A percentile compares a stretch with the other conserved stretches of the same genome.
These are phyloP conservation scores for Syncephalastrum sp. DNA, from an alignment of 371 early-diverging fungal genomes.

Conservation along the genomic window DNA sequence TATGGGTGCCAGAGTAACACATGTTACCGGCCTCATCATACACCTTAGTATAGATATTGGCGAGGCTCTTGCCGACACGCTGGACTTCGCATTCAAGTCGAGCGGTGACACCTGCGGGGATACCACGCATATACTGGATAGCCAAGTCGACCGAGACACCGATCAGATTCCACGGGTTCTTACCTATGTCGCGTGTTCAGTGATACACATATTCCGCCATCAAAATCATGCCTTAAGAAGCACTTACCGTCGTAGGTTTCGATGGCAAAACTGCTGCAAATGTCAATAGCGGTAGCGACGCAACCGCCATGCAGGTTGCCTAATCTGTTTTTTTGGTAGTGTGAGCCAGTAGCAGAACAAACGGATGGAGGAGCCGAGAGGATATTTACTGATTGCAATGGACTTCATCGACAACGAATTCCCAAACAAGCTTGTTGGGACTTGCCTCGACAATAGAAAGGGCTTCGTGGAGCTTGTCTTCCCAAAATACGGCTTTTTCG, in stretches of 20 bases:
- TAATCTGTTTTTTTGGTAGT: conserved; percentile 9
- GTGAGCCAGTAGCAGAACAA: no score
- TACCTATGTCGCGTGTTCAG: conserved; percentile 12
- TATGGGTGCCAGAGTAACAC: conserved; percentile 42
- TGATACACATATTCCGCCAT: background rate
- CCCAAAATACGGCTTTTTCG: conserved; percentile 17
- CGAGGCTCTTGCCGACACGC: conserved; percentile 33
- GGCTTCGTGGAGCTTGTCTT: conserved; percentile 9
- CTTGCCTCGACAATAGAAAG: conserved; percentile 19
- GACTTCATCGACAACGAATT: conserved; percentile 26
- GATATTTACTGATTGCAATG: conserved; percentile 37
- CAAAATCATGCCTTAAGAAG: no score
- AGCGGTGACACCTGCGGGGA: conserved; percentile 24
- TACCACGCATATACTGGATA: conserved; percentile 31
- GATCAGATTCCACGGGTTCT: conserved; percentile 23
- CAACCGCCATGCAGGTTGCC: conserved; percentile 46
- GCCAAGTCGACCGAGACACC: conserved; percentile 43
- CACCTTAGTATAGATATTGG: conserved; percentile 36
- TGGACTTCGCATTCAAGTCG: conserved; percentile 40
- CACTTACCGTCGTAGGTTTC: conserved; percentile 18
- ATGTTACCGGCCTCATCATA: conserved; percentile 27
- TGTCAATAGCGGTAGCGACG: conserved; percentile 45
- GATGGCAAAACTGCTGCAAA: conserved; percentile 44
- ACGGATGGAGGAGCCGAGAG: no score
- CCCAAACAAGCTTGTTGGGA: conserved; percentile 30